Base-by-base conservation (phyloP, 805 yeast species). In the Kodamaea sagamina region DNA sequence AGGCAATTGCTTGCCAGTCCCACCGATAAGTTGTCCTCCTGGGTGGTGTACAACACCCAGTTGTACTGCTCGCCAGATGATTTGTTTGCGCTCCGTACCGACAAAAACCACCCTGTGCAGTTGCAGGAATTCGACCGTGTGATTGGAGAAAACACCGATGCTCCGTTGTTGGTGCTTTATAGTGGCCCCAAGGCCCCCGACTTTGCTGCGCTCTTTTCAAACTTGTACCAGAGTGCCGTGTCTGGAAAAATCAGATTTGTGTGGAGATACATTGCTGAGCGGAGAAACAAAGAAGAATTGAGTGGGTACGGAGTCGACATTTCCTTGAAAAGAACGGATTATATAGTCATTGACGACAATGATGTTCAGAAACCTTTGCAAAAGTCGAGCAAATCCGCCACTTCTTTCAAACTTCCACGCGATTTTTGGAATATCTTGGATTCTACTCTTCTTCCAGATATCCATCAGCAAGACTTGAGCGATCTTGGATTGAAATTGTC, bases 41-140 rank as follows among this genome's bases (percentile, higher is more conserved):
- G 86, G 76, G 58, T 81, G 6, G 55, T 67, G 44, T 72, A 72
- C 49, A 79, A 82, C 45, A 77, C 77, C 38, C 68, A 71, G 18
- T 59, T 73, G 2, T 84, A 82, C 55, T 82, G 89, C 53, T 77
- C 83, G 7, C 67, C 82, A 2, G 86, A 79, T 43, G 95, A 85
- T 44, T 75, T 89, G 1, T 93, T 79, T 60, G 95, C 97, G 2
- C 69, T 93, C 44, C 83, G 84, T 58, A 77, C 88, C 0, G 68
- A 68, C 18, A 64, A 67, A n/a, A 52, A 58, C 4, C 41, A 54
- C 1, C 53, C 46, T 4, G 55, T 61, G 1, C 34, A 51, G 4
- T 21, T 65, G 11, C 35, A 65, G 3, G 69, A 79, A 0, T 75
- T 77, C 47, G 97, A 92, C 54, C 71, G 89, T 44, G 66, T 84